Conservation (phyloP, 257 asterid genomes). For the Fraxinus pennsylvanica region DNA sequence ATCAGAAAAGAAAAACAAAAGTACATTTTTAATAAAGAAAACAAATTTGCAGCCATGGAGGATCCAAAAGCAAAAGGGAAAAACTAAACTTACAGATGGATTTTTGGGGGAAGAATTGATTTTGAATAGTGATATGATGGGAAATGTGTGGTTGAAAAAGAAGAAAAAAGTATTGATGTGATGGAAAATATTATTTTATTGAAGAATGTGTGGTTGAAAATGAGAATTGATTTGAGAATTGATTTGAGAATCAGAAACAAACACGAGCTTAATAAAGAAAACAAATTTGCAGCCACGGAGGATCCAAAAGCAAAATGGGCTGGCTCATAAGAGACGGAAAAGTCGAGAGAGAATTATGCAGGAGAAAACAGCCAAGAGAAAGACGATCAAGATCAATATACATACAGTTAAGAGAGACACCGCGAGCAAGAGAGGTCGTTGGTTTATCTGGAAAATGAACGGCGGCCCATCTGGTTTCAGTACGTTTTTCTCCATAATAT, state of each 20-base stretch:
- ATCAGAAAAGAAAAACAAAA: too few relatives aligned
- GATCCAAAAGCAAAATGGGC: constrained; percentile 1
- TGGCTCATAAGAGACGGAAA: neutral
- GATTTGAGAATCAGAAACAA: too few relatives aligned
- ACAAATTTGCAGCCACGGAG: neutral
- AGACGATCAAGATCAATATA: neutral
- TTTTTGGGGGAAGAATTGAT: too few relatives aligned
- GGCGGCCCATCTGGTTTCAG: constrained; percentile 99
- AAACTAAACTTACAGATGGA: too few relatives aligned
- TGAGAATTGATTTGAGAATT: too few relatives aligned
- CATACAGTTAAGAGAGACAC: neutral
- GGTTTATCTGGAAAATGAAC: constrained; percentile 77
- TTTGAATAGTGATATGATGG: too few relatives aligned
- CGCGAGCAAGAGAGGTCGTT: constrained; percentile 32
- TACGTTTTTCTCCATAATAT: constrained; percentile 39
- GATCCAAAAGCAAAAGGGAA: constrained; percentile 8
- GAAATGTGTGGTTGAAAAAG: too few relatives aligned
- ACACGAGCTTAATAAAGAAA: too few relatives aligned
- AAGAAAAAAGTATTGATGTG: too few relatives aligned
- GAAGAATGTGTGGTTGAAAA: too few relatives aligned
- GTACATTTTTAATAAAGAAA: too few relatives aligned
- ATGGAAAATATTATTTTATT: too few relatives aligned
- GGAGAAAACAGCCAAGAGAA: neutral
- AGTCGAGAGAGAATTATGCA: neutral
- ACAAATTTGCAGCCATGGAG: neutral